A percentile compares a stretch with the other conserved stretches of the same genome.
Conservation (phyloP, 1,139 yeast genomes). For the Meyerozyma guilliermondii region DNA sequence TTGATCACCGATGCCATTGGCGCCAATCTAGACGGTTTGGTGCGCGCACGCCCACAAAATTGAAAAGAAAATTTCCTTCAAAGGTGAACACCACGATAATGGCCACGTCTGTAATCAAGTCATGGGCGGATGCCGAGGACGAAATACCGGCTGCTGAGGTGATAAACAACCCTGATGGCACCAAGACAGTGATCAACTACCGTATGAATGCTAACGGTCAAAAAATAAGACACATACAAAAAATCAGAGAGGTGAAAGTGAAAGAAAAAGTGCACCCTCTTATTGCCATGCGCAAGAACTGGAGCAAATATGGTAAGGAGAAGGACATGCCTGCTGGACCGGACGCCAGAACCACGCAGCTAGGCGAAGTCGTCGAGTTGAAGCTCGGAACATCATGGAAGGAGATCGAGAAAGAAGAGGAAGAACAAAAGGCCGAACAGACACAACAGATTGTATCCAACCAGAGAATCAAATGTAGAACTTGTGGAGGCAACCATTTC, state of each 20-base stretch:
- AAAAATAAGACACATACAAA: slow-evolving; percentile 84
- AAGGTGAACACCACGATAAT: slow-evolving; percentile 13
- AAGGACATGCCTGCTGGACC: slow-evolving; percentile 77
- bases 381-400: slow-evolving; percentile 71
- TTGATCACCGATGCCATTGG: slow-evolving; percentile 3
- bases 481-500: slow-evolving; percentile 87
- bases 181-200: slow-evolving; percentile 81
- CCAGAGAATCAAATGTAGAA: slow-evolving; percentile 69
- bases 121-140: slow-evolving; percentile 70
- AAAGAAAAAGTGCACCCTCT: slow-evolving; percentile 78
- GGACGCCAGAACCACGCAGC: slow-evolving; percentile 80
- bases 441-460: slow-evolving; percentile 43
- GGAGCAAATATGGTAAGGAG: slow-evolving; percentile 77
- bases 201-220: slow-evolving; percentile 75
- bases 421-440: slow-evolving; percentile 54
- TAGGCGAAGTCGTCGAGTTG: slow-evolving; percentile 76
- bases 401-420: slow-evolving; percentile 52
- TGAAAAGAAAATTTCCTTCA: slow-evolving; percentile 5
- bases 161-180: slow-evolving; percentile 77
- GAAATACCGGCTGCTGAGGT: slow-evolving; percentile 65
- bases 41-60: slow-evolving; percentile 9
- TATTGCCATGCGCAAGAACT: slow-evolving; percentile 67
- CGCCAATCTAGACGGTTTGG: not conserved
- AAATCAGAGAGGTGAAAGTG: slow-evolving; percentile 68
- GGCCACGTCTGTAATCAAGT: slow-evolving; percentile 39